phyloP scores from a whole-genome alignment of 1,284 basidiomycete genomes.

The Cerioporus squamosus region DNA sequence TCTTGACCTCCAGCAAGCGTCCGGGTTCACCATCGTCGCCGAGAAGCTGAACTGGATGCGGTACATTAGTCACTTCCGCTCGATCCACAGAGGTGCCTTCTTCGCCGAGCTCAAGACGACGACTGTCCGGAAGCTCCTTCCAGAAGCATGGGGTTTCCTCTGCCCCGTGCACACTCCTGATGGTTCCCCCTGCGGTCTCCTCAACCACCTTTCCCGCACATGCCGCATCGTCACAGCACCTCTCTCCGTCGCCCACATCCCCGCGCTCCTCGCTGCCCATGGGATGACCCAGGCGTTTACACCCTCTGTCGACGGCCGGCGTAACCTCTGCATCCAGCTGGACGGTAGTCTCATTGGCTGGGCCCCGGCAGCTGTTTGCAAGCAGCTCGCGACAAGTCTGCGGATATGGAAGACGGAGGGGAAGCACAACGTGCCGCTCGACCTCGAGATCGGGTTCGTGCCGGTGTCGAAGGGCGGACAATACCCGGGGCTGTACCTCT shows the following conservation, averaged over 20 bases:
- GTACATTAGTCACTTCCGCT: constrained; percentile 98
- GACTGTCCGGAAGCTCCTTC: constrained; percentile 94
- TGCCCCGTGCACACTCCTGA: constrained; percentile 99
- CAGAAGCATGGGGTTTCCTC: constrained; percentile 99
- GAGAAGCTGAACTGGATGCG: constrained; percentile 99
- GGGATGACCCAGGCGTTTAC: constrained; percentile 96
- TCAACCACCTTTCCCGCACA: constrained; percentile 95
- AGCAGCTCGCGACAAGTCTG: constrained; percentile 82
- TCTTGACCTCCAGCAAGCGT: constrained; percentile 95
- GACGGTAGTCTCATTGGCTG: constrained; percentile 98
- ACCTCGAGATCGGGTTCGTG: constrained; percentile 95
- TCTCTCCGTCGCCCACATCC: constrained; percentile 80
- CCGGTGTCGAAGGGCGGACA: constrained; percentile 92
- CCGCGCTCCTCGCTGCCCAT: constrained; percentile 81
- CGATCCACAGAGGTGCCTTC: constrained; percentile 99
- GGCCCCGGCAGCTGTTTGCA: constrained; percentile 79
- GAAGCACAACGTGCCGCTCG: constrained; percentile 82
- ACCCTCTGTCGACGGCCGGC: constrained; percentile 77
- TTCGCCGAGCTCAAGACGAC: constrained; percentile 99
- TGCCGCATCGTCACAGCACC: constrained; percentile 90
- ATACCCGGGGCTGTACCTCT: constrained; percentile 96
- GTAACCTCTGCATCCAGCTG: constrained; percentile 89
- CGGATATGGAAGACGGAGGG: constrained; percentile 97
- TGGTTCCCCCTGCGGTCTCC: constrained; percentile 95
- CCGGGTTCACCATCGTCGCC: constrained; percentile 97